phyloP scores from a whole-genome alignment of 495 filamentous ascomycete genomes.

The Hypoxylon crocopeplum region DNA sequence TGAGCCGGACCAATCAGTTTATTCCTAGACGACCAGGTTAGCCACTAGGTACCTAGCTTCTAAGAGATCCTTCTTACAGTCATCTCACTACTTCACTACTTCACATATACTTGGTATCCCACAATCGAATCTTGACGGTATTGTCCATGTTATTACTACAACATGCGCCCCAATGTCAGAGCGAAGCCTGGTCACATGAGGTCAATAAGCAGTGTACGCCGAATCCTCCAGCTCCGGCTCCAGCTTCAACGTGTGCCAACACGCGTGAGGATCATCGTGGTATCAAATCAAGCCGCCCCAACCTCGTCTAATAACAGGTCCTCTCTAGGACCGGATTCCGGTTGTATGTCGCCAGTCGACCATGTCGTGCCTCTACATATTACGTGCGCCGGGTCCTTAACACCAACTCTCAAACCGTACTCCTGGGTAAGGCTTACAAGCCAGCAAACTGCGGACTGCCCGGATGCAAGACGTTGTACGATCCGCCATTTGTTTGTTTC shows the following conservation, averaged over 20 bases:
- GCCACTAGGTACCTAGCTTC: slow-evolving; percentile 1
- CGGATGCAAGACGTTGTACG: slow-evolving; percentile 42
- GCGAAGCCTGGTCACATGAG: too few relatives aligned
- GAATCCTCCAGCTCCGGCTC: slow-evolving; percentile 2
- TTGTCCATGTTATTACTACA: too few relatives aligned
- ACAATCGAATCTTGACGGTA: not conserved
- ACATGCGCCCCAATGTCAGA: not conserved
- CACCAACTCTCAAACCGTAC: not conserved
- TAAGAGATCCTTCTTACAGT: not conserved
- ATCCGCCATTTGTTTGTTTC: slow-evolving; percentile 22
- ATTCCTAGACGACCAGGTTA: not conserved
- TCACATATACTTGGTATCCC: too few relatives aligned
- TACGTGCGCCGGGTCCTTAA: slow-evolving; percentile 8
- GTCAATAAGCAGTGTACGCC: slow-evolving; percentile 7
- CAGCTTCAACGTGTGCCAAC: not conserved
- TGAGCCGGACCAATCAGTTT: slow-evolving; percentile 2
- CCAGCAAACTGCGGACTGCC: slow-evolving; percentile 41
- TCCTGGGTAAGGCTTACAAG: slow-evolving; percentile 12
- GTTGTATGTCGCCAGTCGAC: slow-evolving; percentile 1
- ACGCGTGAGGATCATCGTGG: not conserved
- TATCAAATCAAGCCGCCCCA: slow-evolving; percentile 11
- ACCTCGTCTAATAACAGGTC: slow-evolving; percentile 6
- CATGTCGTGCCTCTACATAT: slow-evolving; percentile 12
- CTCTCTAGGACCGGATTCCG: too few relatives aligned
- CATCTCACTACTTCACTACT: not conserved